Evolutionary conservation across 345 rosid genomes (phyloP).

Genomic region (Lepidium didymum): DNA sequence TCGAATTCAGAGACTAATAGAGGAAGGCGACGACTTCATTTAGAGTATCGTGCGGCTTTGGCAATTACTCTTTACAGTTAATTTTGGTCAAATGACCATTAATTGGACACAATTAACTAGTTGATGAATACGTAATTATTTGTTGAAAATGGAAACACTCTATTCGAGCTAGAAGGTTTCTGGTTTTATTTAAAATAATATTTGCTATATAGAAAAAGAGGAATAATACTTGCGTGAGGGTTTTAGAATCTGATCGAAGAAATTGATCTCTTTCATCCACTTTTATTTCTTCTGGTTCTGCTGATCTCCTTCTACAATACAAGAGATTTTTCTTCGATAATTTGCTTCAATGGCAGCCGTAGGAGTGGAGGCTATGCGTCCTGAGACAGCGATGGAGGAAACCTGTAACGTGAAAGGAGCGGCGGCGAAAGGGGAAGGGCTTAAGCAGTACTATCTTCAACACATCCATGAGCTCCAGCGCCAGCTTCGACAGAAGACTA

Average conservation of each 20-base stretch:
- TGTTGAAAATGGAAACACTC: not conserved
- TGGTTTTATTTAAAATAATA: not conserved
- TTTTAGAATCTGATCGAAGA: conserved; percentile 20
- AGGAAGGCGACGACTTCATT: conserved; percentile 22
- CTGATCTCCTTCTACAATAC: not conserved
- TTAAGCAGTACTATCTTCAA: conserved; percentile 80
- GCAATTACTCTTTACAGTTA: conserved; percentile 3
- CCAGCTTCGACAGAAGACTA: conserved; percentile 59
- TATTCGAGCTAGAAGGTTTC: not conserved
- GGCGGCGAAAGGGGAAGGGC: conserved; percentile 73
- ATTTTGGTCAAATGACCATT: conserved; percentile 4
- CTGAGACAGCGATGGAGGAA: conserved; percentile 33
- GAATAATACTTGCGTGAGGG: conserved; percentile 2
- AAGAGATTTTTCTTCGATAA: conserved; percentile 3
- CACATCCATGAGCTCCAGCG: conserved; percentile 88
- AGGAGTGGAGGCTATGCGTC: conserved; percentile 32
- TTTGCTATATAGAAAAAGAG: not conserved
- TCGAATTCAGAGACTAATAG: conserved; percentile 6
- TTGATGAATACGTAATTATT: no score
- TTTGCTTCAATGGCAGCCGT: conserved; percentile 33
- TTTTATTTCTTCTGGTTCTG: not conserved
- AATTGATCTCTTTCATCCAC: not conserved
- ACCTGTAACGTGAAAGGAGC: conserved; percentile 39
- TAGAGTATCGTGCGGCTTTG: conserved; percentile 19
- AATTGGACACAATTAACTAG: not conserved